These are phyloP conservation scores for Fusarium sp. DNA, from an alignment of 2,329 filamentous ascomycete species.

Conservation along the genomic window DNA sequence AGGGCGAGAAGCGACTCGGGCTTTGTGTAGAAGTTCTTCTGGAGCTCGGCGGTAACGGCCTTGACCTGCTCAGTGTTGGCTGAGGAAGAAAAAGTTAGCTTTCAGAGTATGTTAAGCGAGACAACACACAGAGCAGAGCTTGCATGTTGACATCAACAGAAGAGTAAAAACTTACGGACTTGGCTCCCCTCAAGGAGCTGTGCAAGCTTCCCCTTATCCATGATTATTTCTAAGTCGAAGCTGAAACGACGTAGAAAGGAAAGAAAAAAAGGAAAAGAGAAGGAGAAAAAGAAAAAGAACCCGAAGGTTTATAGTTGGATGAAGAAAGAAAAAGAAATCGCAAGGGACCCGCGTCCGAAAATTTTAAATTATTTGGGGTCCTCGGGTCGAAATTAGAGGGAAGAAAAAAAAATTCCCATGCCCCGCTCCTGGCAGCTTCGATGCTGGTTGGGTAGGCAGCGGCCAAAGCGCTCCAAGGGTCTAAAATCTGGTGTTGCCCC, in stretches of 20 bases:
- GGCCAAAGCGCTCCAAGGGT: conserved; percentile 11
- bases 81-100: conserved; percentile 52
- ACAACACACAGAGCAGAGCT: conserved; percentile 13
- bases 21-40: conserved; percentile 92
- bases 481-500: conserved; percentile 35
- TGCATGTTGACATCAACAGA: conserved; percentile 4
- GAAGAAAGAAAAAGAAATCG: conserved; percentile 28
- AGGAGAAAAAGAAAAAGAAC: conserved; percentile 28
- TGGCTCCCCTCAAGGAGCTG: conserved; percentile 88
- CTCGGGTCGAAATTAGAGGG: conserved; percentile 31
- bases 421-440: conserved; percentile 34
- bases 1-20: conserved; percentile 86
- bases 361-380: conserved; percentile 37
- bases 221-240: conserved; percentile 44
- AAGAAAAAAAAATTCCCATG: conserved; percentile 34
- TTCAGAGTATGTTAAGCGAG: neutral
- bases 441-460: conserved; percentile 18
- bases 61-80: conserved; percentile 92
- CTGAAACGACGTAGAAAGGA: conserved; percentile 39
- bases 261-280: conserved; percentile 3
- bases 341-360: conserved; percentile 40
- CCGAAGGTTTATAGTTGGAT: conserved; percentile 37
- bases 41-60: conserved; percentile 87
- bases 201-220: conserved; percentile 77
- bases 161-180: conserved; percentile 72